phyloP scores from a whole-genome alignment of 2,329 filamentous ascomycete species.

The Colletotrichum magnum region DNA sequence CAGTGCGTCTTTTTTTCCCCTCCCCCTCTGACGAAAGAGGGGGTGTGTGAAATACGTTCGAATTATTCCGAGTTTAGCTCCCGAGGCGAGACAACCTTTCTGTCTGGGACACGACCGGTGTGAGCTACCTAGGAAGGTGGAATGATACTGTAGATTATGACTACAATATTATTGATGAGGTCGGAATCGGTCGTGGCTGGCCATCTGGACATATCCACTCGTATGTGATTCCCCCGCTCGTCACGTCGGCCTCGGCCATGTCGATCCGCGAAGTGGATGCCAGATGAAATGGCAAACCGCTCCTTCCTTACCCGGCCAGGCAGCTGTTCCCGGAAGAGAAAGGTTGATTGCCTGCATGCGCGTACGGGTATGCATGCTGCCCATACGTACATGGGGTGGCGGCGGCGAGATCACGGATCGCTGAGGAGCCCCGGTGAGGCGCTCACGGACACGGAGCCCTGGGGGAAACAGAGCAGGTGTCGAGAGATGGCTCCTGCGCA shows the following conservation, averaged over 20 bases:
- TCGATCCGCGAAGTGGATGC: conserved; percentile 37
- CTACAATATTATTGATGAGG: conserved; percentile 30
- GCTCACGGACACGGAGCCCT: conserved; percentile 22
- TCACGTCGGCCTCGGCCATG: conserved; percentile 18
- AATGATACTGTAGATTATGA: conserved; percentile 29
- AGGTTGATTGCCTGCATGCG: conserved; percentile 39
- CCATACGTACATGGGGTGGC: conserved; percentile 39
- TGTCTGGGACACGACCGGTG: conserved; percentile 37
- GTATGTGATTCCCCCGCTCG: conserved; percentile 20
- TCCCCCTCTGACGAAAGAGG: background rate
- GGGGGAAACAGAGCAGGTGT: conserved; percentile 34
- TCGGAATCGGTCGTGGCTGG: conserved; percentile 20
- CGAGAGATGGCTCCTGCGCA: conserved; percentile 39
- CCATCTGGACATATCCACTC: conserved; percentile 18
- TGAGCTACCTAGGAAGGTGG: conserved; percentile 35
- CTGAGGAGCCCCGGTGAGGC: conserved; percentile 27
- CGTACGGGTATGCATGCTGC: conserved; percentile 40
- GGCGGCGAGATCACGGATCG: conserved; percentile 40
- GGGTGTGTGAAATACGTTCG: conserved; percentile 18
- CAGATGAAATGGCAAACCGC: conserved; percentile 18
- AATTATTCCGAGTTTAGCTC: conserved; percentile 35
- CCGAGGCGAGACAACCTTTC: conserved; percentile 40
- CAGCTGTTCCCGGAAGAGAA: conserved; percentile 25
- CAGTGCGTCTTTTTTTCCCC: conserved; percentile 13
- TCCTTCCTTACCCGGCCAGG: conserved; percentile 27